phyloP scores from a whole-genome alignment of 306 rosid genomes.

The Gillenia trifoliata region DNA sequence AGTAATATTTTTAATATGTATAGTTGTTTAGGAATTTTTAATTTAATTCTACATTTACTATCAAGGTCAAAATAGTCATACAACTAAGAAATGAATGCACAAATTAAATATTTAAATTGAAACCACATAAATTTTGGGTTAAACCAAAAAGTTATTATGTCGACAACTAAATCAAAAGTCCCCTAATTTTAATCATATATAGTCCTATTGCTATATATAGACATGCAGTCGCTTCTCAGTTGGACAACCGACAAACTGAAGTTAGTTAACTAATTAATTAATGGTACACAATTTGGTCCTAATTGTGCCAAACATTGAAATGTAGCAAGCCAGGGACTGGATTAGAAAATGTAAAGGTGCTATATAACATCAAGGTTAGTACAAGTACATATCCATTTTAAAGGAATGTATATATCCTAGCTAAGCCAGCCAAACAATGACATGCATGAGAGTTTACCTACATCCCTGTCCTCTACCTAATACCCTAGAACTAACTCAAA shows the following conservation, averaged over 20 bases:
- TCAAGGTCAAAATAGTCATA: too few species aligned
- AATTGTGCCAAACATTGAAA: not conserved
- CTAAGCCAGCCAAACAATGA: slow-evolving; percentile 28
- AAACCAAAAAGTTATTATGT: too few species aligned
- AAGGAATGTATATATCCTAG: slow-evolving; percentile 26
- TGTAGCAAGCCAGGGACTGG: not conserved
- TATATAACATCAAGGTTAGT: slow-evolving; percentile 45
- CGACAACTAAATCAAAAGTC: too few species aligned
- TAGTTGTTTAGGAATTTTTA: too few species aligned
- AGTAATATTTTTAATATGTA: too few species aligned
- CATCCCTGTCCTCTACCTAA: slow-evolving; percentile 68
- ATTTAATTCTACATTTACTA: too few species aligned
- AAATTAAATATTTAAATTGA: too few species aligned
- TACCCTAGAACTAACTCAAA: slow-evolving; percentile 18
- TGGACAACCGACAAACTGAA: too few species aligned
- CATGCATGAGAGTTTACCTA: slow-evolving; percentile 6
- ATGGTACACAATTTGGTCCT: not conserved
- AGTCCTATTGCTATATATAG: not conserved
- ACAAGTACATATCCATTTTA: slow-evolving; percentile 20
- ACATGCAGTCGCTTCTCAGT: too few species aligned
- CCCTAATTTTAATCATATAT: too few species aligned
- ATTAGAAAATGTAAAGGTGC: slow-evolving; percentile 33
- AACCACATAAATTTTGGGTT: too few species aligned
- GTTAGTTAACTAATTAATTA: not conserved
- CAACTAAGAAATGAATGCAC: too few species aligned